phyloP scores from a whole-genome alignment of 2,329 filamentous ascomycete species.

The Penicillium griseofulvum region DNA sequence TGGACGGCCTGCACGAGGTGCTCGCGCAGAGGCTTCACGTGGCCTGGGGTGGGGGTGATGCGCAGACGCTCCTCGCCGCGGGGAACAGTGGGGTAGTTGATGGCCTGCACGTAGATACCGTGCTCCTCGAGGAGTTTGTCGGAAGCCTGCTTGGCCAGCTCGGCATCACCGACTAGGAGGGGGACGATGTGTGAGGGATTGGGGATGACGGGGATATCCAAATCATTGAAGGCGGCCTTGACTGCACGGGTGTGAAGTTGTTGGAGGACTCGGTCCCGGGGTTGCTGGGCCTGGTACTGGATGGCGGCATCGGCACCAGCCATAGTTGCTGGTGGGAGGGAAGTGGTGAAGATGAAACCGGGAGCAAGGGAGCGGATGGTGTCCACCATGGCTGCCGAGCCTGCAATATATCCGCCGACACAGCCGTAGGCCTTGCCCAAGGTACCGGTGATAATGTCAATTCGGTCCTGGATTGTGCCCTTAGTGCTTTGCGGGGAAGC shows the following conservation, averaged over 20 bases:
- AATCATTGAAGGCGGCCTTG: slow-evolving; percentile 74
- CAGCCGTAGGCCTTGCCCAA: slow-evolving; percentile 97
- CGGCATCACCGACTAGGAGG: slow-evolving; percentile 88
- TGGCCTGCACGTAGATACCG: slow-evolving; percentile 95
- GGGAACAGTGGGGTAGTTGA: slow-evolving; percentile 98
- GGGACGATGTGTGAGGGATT: slow-evolving; percentile 97
- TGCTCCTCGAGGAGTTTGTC: slow-evolving; percentile 88
- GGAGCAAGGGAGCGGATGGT: slow-evolving; percentile 90
- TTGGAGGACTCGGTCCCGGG: slow-evolving; percentile 85
- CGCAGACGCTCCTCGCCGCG: slow-evolving; percentile 96
- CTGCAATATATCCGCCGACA: slow-evolving; percentile 96
- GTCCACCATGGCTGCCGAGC: slow-evolving; percentile 81
- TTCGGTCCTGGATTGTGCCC: slow-evolving; percentile 89
- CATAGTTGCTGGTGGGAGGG: slow-evolving; percentile 93
- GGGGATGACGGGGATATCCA: slow-evolving; percentile 92
- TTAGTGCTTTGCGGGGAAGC: slow-evolving; percentile 42
- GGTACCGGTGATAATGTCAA: slow-evolving; percentile 97
- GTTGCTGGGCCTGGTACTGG: slow-evolving; percentile 84
- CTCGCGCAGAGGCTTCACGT: slow-evolving; percentile 78
- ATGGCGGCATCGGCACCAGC: slow-evolving; percentile 88
- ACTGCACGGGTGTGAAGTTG: slow-evolving; percentile 95
- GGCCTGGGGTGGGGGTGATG: slow-evolving; percentile 93
- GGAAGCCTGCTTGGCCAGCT: slow-evolving; percentile 85
- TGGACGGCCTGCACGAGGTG: slow-evolving; percentile 82
- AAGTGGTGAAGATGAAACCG: slow-evolving; percentile 98